Conservation (phyloP, 768 basidiomycete genomes). For the Agaricus sinodeliciosus region DNA sequence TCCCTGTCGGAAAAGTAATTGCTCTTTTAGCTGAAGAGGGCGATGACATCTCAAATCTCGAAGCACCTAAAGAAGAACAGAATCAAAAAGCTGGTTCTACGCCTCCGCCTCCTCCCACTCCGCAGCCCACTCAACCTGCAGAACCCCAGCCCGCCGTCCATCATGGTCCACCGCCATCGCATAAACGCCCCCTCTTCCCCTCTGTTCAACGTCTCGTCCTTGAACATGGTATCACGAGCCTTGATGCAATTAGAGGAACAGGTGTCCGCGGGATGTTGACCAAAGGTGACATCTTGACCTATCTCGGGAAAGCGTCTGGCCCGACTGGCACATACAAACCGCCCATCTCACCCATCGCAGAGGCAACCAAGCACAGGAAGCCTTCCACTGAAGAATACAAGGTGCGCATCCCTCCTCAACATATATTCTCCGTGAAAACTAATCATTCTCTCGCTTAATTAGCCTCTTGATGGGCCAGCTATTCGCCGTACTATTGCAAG, state of each 20-base stretch:
- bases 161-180: conserved; percentile 32
- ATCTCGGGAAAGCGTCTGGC: conserved; percentile 75
- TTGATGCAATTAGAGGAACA: conserved; percentile 75
- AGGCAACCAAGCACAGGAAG: conserved; percentile 28
- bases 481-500: conserved; percentile 62
- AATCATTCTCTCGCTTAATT: neutral
- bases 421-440: neutral
- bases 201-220: conserved; percentile 79
- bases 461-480: conserved; percentile 55
- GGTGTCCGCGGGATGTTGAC: conserved; percentile 92
- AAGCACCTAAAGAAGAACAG: conserved; percentile 46
- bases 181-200: conserved; percentile 77
- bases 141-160: conserved; percentile 24
- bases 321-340: conserved; percentile 73
- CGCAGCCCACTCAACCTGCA: conserved; percentile 20
- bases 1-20: conserved; percentile 84
- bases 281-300: conserved; percentile 89
- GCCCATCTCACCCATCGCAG: conserved; percentile 26
- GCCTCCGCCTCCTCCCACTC: conserved; percentile 23
- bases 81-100: conserved; percentile 19
- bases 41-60: conserved; percentile 85
- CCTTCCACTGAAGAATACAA: conserved; percentile 25
- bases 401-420: conserved; percentile 21
- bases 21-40: conserved; percentile 94
- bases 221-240: conserved; percentile 52